Evolutionary conservation across 2,329 filamentous ascomycete species (phyloP), one percentile per base, ranked within the genome.

Genomic region (Bipolaris sorokiniana): DNA sequence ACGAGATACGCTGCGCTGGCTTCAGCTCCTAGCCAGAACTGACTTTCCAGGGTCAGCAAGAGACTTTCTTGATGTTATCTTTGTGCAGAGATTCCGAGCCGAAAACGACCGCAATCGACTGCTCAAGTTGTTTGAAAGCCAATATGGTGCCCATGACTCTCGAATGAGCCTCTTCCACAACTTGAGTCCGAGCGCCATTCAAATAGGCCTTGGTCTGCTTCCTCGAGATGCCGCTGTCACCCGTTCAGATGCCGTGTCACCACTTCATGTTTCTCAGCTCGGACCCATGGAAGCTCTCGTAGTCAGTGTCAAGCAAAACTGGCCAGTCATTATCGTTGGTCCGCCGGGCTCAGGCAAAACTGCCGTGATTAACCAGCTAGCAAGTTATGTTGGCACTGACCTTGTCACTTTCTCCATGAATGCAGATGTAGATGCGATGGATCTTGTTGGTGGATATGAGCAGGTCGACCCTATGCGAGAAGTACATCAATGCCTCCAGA

Each of bases 361-460:
- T 1, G 85, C 86, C 5, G 82, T 97, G 5, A 80, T 99, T 13
- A 84, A 89, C 58, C 88, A 94, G 62, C 82, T 97, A 26, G 93
- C 95, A n/a, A 88, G 90, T 11, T 79, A 90, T 22, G 86, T 86
- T 40, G 95, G 95, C 22, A 89, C 89, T 53, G 82, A 87, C 1
- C 80, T 98, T 3, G 85, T 93, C 31, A 90, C 92, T 15, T 91
- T 98, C 67, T 88, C 93, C 0, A 87, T 99, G 78, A 99, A 97
- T 72, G 89, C 93, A 6, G 96, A 99, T 68, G 90, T 97, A 42
- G 95, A 99, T 75, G 93, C 94, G 0, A 97, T 97, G 88, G 95
- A 99, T 76, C 86, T 99, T 54, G 91, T 99, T 54, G 95, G 95
- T 69, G 95, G 95, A 0, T 99, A 97, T 71, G 95, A 99, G 75